These are phyloP conservation scores for Keqinozyma sinolaborantium DNA, from an alignment of 1,139 yeast genomes.

Conservation along the genomic window DNA sequence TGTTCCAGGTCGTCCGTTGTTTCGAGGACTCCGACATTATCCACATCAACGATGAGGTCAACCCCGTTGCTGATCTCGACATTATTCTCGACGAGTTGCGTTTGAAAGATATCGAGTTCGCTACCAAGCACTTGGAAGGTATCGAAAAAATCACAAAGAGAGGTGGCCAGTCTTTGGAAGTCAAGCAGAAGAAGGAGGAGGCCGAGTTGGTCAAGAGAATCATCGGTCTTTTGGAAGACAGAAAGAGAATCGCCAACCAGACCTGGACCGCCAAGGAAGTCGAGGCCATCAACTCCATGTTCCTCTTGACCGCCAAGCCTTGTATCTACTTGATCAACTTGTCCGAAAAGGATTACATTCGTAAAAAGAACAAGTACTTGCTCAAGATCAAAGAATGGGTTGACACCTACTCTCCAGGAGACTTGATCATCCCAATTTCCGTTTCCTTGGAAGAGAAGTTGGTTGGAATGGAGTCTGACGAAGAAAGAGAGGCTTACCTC, in stretches of 20 bases:
- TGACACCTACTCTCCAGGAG: conserved; percentile 91
- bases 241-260: conserved; percentile 90
- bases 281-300: conserved; percentile 83
- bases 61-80: conserved; percentile 93
- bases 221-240: conserved; percentile 71
- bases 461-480: conserved; percentile 84
- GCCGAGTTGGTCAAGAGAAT: conserved; percentile 76
- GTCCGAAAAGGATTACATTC: conserved; percentile 88
- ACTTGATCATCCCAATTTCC: conserved; percentile 87
- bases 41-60: conserved; percentile 97
- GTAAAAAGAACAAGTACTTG: conserved; percentile 97
- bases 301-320: conserved; percentile 91
- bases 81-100: conserved; percentile 90
- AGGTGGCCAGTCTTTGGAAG: conserved; percentile 96
- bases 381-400: conserved; percentile 95
- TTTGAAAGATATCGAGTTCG: conserved; percentile 94
- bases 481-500: conserved; percentile 88
- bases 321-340: conserved; percentile 91
- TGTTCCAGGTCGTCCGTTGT: conserved; percentile 96
- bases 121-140: conserved; percentile 83
- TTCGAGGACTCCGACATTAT: conserved; percentile 98
- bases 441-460: conserved; percentile 92
- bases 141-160: conserved; percentile 83
- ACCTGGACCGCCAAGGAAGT: conserved; percentile 89
- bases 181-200: conserved; percentile 92